These are phyloP conservation scores for Zasmidium angulare DNA, from an alignment of 2,329 filamentous ascomycete species.

Conservation along the genomic window DNA sequence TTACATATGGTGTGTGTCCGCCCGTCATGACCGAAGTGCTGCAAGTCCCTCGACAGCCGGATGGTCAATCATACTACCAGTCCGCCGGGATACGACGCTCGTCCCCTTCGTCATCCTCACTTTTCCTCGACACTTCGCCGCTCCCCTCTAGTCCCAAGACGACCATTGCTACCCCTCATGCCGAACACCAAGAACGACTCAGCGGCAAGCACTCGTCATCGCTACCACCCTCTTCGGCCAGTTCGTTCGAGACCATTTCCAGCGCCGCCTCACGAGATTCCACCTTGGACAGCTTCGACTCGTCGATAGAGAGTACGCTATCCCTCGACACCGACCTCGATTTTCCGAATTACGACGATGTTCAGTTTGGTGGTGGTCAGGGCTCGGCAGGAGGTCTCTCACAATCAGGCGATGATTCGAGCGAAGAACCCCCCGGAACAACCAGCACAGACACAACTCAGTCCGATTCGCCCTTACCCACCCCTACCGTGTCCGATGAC, in stretches of 20 bases:
- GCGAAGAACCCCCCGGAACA: slow-evolving; percentile 23
- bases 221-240: slow-evolving; percentile 31
- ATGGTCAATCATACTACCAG: slow-evolving; percentile 45
- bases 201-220: slow-evolving; percentile 35
- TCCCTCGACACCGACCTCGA: slow-evolving; percentile 48
- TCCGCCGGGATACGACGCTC: slow-evolving; percentile 42
- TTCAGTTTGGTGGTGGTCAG: slow-evolving; percentile 20
- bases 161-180: slow-evolving; percentile 33
- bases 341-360: slow-evolving; percentile 47
- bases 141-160: slow-evolving; percentile 32
- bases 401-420: slow-evolving; percentile 19
- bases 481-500: slow-evolving; percentile 73
- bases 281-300: slow-evolving; percentile 48
- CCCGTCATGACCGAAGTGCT: slow-evolving; percentile 46
- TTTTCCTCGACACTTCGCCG: slow-evolving; percentile 38
- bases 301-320: slow-evolving; percentile 60
- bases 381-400: slow-evolving; percentile 10
- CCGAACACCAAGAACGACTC: slow-evolving; percentile 37
- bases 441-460: slow-evolving; percentile 55
- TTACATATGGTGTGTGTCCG: slow-evolving; percentile 14
- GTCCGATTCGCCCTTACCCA: slow-evolving; percentile 58
- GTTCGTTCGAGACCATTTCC: slow-evolving; percentile 41
- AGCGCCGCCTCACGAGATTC: slow-evolving; percentile 45
- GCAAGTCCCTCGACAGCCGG: slow-evolving; percentile 39
- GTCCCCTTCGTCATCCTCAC: slow-evolving; percentile 44